Base-by-base conservation (phyloP, 2,329 filamentous ascomycete genomes). In the Plectosphaerella cucumerina region DNA sequence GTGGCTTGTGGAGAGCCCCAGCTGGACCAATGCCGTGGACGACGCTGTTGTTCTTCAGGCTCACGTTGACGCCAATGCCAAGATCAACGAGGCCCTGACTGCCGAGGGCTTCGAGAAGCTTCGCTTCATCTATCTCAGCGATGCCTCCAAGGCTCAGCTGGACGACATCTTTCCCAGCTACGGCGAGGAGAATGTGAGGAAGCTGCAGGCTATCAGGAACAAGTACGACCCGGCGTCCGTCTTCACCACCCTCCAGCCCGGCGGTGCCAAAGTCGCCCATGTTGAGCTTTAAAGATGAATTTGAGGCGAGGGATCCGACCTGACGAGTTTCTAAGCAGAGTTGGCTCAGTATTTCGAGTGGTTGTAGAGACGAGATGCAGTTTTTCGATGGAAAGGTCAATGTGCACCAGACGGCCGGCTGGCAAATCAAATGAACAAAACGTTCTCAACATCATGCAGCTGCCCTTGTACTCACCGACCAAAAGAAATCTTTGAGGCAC, bases 101-200 rank as follows among this genome's bases (percentile, higher is more conserved):
- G 57, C 60, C 41, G 56, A 62, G n/a, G 58, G 60, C 6, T 65
- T 64, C 0, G 53, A 71, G 0, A 59, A 67, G 37, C 63, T 70
- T 48, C 62, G 62, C 1, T 75, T 65, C 33, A 52, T 77, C 17
- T 77, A 76, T 56, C 65, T 73, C 45, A 77, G 78, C 56, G 78
- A 78, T 49, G 73, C 73, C 1, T 65, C 67, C 9, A 56, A 60
- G 22, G 62, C 62, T 4, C 58, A 61, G 34, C 61, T 62, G 22
- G 72, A 78, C 54, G 58, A 71, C 22, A 68, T 73, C 1, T 61
- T 76, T 20, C 22, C 56, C 1, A 59, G 66, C 11, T 78, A 77
- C 47, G 73, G 75, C 0, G 31, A 57, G 2, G 60, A 63, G 2
- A 77, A 72, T 17, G 53, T 71, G 39, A 59, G 58, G 4, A 65